phyloP scores from a whole-genome alignment of 345 rosid genomes.

The Trapa incisa region DNA sequence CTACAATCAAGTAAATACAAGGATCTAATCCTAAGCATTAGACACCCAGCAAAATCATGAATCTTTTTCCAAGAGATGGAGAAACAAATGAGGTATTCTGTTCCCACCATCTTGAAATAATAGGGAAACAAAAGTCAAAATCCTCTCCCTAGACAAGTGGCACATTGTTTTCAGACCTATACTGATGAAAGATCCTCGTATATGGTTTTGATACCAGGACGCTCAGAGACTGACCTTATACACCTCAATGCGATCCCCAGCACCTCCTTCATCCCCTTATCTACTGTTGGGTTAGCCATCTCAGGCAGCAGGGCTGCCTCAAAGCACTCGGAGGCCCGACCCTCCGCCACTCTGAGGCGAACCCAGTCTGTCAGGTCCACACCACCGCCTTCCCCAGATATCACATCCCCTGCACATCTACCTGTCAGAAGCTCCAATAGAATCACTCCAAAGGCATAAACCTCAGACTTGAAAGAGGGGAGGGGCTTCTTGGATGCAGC shows the following conservation, averaged over 20 bases:
- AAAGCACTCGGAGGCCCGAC: slow-evolving; percentile 55
- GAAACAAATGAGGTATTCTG: slow-evolving; percentile 13
- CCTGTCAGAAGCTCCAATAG: slow-evolving; percentile 73
- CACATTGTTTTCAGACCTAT: slow-evolving; percentile 11
- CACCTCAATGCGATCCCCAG: slow-evolving; percentile 78
- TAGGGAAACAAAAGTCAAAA: not conserved
- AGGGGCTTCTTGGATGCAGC: slow-evolving; percentile 80
- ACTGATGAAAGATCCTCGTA: slow-evolving; percentile 96
- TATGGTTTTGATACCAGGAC: slow-evolving; percentile 91
- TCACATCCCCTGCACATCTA: slow-evolving; percentile 87
- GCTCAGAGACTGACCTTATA: slow-evolving; percentile 67
- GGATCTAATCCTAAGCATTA: not conserved
- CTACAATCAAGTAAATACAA: slow-evolving; percentile 1
- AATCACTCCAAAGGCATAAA: slow-evolving; percentile 84
- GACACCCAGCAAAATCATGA: not conserved
- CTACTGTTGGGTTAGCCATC: slow-evolving; percentile 40
- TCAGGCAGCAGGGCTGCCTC: slow-evolving; percentile 51
- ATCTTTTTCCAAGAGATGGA: not conserved
- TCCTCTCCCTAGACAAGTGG: not conserved
- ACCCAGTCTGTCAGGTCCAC: slow-evolving; percentile 85
- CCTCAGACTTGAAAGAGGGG: slow-evolving; percentile 91
- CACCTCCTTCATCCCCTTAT: slow-evolving; percentile 87
- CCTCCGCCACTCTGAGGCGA: slow-evolving; percentile 49
- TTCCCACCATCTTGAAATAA: slow-evolving; percentile 1
- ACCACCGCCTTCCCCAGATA: slow-evolving; percentile 66